These are phyloP conservation scores for Brassica nigra DNA, from an alignment of 345 rosid genomes.

Conservation along the genomic window DNA sequence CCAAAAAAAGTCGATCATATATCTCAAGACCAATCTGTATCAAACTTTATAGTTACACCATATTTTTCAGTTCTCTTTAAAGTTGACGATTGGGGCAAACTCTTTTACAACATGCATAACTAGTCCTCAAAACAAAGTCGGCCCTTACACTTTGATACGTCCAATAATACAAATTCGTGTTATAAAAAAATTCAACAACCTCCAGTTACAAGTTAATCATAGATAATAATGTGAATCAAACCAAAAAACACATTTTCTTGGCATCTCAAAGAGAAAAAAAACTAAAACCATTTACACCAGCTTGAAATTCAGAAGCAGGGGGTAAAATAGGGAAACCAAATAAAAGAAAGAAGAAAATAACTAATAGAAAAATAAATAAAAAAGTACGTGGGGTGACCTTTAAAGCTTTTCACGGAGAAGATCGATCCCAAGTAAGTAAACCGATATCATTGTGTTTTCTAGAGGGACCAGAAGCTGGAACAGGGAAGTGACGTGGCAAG, in stretches of 20 bases:
- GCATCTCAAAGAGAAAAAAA: background rate
- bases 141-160: slow-evolving; percentile 9
- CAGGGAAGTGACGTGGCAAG: slow-evolving; percentile 81
- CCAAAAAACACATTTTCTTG: slow-evolving; percentile 11
- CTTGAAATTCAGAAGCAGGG: slow-evolving; percentile 15
- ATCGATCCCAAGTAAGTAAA: slow-evolving; percentile 46
- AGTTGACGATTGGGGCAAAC: background rate
- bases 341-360: background rate
- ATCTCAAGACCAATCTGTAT: slow-evolving; percentile 24
- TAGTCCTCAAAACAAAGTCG: slow-evolving; percentile 18
- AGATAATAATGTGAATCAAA: slow-evolving; percentile 10
- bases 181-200: background rate
- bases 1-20: slow-evolving; percentile 9
- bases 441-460: slow-evolving; percentile 92
- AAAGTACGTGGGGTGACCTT: slow-evolving; percentile 14
- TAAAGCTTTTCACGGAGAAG: slow-evolving; percentile 44
- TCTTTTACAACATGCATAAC: background rate
- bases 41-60: slow-evolving; percentile 25
- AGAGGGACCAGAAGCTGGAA: slow-evolving; percentile 91
- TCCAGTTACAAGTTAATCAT: slow-evolving; percentile 22
- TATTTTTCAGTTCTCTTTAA: slow-evolving; percentile 1
- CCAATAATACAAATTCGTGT: slow-evolving; percentile 10
- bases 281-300: slow-evolving; percentile 26
- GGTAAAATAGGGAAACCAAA: background rate
- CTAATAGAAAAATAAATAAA: background rate